These are phyloP conservation scores for Botrytis elliptica DNA, from an alignment of 2,329 filamentous ascomycete species.

Conservation along the genomic window DNA sequence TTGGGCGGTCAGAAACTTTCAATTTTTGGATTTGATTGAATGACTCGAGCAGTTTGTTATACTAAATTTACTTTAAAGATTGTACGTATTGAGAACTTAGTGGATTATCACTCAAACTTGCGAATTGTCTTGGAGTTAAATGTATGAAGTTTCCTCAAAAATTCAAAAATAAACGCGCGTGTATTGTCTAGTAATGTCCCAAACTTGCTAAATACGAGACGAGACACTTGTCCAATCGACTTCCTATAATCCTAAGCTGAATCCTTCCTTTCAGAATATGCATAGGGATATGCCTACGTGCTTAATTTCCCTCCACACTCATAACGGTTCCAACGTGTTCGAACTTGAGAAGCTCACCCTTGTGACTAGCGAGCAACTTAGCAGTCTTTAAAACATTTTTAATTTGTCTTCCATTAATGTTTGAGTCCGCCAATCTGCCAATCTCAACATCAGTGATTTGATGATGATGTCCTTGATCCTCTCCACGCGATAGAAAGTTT, in stretches of 20 bases:
- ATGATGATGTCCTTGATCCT: conserved; percentile 30
- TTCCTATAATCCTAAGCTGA: not conserved
- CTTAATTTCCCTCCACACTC: conserved; percentile 10
- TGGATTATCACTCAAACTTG: not conserved
- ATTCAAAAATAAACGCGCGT: not conserved
- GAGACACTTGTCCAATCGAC: not conserved
- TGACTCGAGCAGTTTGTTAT: not conserved
- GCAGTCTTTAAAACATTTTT: conserved; percentile 40
- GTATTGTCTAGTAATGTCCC: not conserved
- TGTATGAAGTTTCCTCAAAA: not conserved
- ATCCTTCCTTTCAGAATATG: not conserved
- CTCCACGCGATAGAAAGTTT: conserved; percentile 26
- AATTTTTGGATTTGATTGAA: not conserved
- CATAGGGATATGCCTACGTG: not conserved
- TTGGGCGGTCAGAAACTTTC: not conserved
- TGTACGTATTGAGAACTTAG: not conserved
- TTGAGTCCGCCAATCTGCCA: conserved; percentile 25
- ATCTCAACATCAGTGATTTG: conserved; percentile 27
- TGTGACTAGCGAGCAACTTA: conserved; percentile 33
- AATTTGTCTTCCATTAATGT: conserved; percentile 41
- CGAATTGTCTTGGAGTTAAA: not conserved
- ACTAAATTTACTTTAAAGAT: not conserved
- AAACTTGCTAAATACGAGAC: not conserved
- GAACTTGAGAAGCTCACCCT: conserved; percentile 29
- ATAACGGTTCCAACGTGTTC: conserved; percentile 34